Base-by-base conservation (phyloP, 352 stramenopile species). In the Globisporangium polare region DNA sequence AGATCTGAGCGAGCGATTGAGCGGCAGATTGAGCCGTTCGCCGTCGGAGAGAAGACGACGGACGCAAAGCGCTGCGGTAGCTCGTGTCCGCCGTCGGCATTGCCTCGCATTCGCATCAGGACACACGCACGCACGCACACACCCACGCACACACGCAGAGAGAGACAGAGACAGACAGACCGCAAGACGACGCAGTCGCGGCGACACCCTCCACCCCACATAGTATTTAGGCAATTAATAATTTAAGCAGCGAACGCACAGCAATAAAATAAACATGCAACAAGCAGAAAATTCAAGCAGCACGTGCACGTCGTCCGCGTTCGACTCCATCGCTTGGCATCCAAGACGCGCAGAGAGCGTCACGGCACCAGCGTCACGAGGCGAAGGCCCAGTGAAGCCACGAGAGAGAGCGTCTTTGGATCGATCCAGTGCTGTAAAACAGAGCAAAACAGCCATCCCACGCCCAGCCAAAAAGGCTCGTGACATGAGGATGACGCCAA, bases 1-100 rank as follows among this genome's bases (percentile, higher is more conserved):
- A 90, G 67, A 80, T 90, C 61, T 90, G 70, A 58, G 52, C 20
- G 47, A 53, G 41, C 42, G 7, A 27, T 17, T 5, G 27, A 49
- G n/a, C 20, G 5, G 13, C 7, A 46, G 41, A 46, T 18, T 20
- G 22, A 51, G 39, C 41, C 17, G 18, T 17, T 2, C 41, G 41
- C 41, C 41, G 39, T 45, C 39, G 39, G 39, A 45, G 17, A 45
- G 39, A 45, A n/a, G 22, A 22, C 51, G 33, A 42, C 29, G 29
- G 20, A 58, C 29, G 51, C 51, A 58, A 58, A n/a, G n/a, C n/a
- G n/a, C n/a, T n/a, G 51, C 51, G 17, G 15, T n/a, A 45, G 20
- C 39, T 45, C 33, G 13, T 8, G 10, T 5, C 13, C 39, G 39
- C 15, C 15, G 17, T 46, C 41, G 41, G 18, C 41, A 12, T 5